phyloP scores from a whole-genome alignment of 169 alveolate species.

The Cryptosporidium canis region DNA sequence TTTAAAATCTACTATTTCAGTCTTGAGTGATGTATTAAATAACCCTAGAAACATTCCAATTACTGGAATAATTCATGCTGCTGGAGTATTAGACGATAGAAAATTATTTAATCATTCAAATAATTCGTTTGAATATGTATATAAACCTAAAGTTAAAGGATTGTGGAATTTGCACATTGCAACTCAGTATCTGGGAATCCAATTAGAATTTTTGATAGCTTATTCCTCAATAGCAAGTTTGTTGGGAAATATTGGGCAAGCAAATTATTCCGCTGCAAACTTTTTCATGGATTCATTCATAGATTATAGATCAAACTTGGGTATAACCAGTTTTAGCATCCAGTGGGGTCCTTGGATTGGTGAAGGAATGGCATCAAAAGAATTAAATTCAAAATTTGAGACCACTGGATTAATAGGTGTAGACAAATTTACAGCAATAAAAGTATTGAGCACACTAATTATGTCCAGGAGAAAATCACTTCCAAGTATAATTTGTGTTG shows the following conservation, averaged over 20 bases:
- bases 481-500: background rate
- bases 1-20: constrained; percentile 15
- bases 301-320: constrained; percentile 32
- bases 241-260: constrained; percentile 58
- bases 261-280: constrained; percentile 68
- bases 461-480: background rate
- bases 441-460: background rate
- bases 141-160: constrained; percentile 77
- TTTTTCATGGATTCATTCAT: constrained; percentile 63
- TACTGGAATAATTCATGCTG: constrained; percentile 79
- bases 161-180: constrained; percentile 27
- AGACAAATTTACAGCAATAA: constrained; percentile 33
- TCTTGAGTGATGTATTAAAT: background rate
- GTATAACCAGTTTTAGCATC: constrained; percentile 20
- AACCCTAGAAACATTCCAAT: constrained; percentile 11
- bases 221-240: constrained; percentile 46
- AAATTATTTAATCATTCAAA: constrained; percentile 73
- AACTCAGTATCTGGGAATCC: constrained; percentile 4
- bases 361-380: constrained; percentile 53
- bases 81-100: constrained; percentile 80
- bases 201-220: constrained; percentile 10
- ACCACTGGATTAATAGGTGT: constrained; percentile 47
- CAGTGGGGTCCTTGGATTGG: constrained; percentile 72
- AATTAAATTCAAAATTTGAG: constrained; percentile 13
- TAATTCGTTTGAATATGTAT: constrained; percentile 75